Base-by-base conservation (phyloP, 768 basidiomycete species). In the Galerina marginata region DNA sequence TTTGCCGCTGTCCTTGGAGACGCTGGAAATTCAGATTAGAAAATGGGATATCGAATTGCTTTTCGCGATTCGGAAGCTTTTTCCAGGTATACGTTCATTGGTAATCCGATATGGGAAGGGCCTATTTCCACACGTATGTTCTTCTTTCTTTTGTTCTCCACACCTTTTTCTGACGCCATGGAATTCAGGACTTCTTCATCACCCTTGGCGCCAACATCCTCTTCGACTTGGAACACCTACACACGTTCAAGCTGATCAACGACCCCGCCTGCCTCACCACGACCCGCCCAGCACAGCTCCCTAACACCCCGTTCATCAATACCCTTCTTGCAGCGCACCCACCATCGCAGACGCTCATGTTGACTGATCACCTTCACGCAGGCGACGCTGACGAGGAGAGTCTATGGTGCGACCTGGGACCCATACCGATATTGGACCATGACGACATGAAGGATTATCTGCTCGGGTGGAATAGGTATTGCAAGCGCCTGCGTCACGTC, bases 41-140 rank as follows among this genome's bases (percentile, higher is more conserved):
- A 57, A 61, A 14, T 75, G 72, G 70, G 73, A 75, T 40, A 61
- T 70, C 4, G 74, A 75, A 59, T 58, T 73, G 9, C 59, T 74
- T 6, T 75, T 70, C 46, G 74, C 74, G 0, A 63, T 71, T 14
- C 66, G 67, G 20, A 49, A 65, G 3, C 52, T 75, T 0, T 75
- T 74, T 42, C 57, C 54, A 10, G 42, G 44, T 0, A 63, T 71
- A 2, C 20, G 23, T 9, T 55, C 20, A 26, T 50, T 75, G 33
- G 60, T 67, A 3, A 55, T 75, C 5, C 51, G 67, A 9, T 72
- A 67, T 56, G 70, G 69, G 0, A 65, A 56, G 36, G 71, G 70
- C 0, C 45, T 33, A 7, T 58, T 74, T 4, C 60, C 66, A 20
- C 65, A 66, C 55, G 74, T 75, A 58, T 29, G 68, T 63, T 3